Evolutionary conservation across 2,329 filamentous ascomycete species (phyloP).

Genomic region (Apiospora marii): DNA sequence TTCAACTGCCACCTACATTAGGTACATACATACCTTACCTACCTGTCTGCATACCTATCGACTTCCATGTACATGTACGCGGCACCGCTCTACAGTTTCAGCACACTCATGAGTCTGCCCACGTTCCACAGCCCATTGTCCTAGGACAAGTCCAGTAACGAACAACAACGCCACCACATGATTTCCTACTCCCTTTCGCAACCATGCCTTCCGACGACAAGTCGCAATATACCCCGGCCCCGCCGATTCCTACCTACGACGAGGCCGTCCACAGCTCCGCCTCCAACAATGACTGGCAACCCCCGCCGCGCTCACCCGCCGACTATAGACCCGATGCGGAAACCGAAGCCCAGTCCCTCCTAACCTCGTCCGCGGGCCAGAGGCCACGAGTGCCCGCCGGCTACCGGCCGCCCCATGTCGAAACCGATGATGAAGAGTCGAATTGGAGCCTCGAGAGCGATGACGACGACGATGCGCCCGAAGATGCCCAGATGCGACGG

Average conservation of each 20-base stretch:
- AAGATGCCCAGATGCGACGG: slow-evolving; percentile 74
- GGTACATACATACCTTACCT: not conserved
- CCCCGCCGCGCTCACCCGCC: slow-evolving; percentile 66
- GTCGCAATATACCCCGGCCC: slow-evolving; percentile 66
- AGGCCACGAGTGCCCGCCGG: slow-evolving; percentile 54
- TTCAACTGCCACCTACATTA: not conserved
- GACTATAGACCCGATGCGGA: slow-evolving; percentile 72
- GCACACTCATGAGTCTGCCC: not conserved
- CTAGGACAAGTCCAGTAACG: slow-evolving; percentile 3
- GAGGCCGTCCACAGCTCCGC: slow-evolving; percentile 73
- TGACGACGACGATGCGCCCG: slow-evolving; percentile 52
- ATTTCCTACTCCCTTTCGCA: slow-evolving; percentile 16
- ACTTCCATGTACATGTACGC: not conserved
- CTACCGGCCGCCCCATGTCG: slow-evolving; percentile 82
- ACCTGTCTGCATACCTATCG: too few relatives aligned
- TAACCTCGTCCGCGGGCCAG: slow-evolving; percentile 60
- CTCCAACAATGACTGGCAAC: slow-evolving; percentile 60
- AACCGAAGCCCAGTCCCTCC: slow-evolving; percentile 79
- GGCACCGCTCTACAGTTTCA: slow-evolving; percentile 25
- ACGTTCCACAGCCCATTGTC: not conserved
- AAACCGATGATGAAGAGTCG: slow-evolving; percentile 62
- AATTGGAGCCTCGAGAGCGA: slow-evolving; percentile 49
- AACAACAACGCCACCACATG: not conserved
- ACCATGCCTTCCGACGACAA: slow-evolving; percentile 60
- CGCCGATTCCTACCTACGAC: slow-evolving; percentile 85